Percentiles rank a stretch among this genome's conserved stretches.
Conservation (phyloP, 768 basidiomycete species). For the Melanogaster broomeanus region DNA sequence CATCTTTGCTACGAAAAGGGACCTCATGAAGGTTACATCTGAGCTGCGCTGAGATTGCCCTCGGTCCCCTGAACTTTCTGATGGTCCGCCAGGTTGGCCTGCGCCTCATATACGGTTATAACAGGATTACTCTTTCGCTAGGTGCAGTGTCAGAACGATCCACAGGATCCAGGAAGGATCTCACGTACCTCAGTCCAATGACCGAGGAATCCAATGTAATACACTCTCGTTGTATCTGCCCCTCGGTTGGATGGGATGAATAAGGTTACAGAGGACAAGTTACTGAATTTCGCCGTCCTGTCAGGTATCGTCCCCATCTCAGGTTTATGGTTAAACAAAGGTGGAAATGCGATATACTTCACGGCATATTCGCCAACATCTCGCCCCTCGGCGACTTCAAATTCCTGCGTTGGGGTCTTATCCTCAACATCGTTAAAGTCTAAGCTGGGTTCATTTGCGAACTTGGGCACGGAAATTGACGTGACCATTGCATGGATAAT, state of each 20-base stretch:
- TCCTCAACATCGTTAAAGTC: conserved; percentile 79
- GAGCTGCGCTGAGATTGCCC: conserved; percentile 52
- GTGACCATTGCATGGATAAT: background rate
- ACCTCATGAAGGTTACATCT: conserved; percentile 22
- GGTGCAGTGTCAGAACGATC: conserved; percentile 1
- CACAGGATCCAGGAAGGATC: background rate
- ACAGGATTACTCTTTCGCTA: conserved; percentile 79
- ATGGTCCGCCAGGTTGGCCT: conserved; percentile 87
- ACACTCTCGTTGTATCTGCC: conserved; percentile 73
- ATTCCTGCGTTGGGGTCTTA: conserved; percentile 67
- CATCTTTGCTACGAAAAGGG: background rate
- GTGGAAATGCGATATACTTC: conserved; percentile 49
- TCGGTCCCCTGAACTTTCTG: conserved; percentile 82
- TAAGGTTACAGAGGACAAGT: conserved; percentile 76
- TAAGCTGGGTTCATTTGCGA: conserved; percentile 70
- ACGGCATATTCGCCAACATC: conserved; percentile 86
- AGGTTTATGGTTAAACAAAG: background rate
- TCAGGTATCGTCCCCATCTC: background rate
- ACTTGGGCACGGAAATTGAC: conserved; percentile 46
- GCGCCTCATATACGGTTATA: conserved; percentile 85
- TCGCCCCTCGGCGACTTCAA: conserved; percentile 65
- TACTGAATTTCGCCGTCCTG: conserved; percentile 86
- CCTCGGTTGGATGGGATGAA: conserved; percentile 83
- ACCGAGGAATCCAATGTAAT: conserved; percentile 86
- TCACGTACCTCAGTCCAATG: conserved; percentile 71